Conservation (phyloP, 2,329 filamentous ascomycete species). For the Colletotrichum sp. region DNA sequence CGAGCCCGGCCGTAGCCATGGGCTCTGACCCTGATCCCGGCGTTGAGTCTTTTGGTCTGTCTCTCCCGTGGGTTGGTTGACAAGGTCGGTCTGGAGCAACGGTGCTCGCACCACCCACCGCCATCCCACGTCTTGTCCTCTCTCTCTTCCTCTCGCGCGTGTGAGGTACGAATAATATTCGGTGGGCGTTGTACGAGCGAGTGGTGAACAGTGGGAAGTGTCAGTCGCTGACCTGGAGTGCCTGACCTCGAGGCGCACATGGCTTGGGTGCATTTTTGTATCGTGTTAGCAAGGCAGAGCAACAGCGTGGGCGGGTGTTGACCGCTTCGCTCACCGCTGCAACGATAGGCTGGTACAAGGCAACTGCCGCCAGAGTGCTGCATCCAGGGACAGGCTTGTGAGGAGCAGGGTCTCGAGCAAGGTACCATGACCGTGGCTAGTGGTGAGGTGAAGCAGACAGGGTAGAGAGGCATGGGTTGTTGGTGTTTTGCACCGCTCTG, state of each 20-base stretch:
- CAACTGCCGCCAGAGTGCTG: not conserved
- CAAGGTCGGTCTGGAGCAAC: constrained; percentile 1
- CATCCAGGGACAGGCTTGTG: not conserved
- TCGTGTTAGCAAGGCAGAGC: constrained; percentile 5
- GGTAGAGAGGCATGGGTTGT: not conserved
- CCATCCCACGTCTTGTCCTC: not conserved
- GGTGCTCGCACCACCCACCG: not conserved
- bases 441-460: not conserved
- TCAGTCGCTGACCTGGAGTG: not conserved
- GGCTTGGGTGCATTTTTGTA: not conserved
- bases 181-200: not conserved
- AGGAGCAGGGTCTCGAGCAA: not conserved
- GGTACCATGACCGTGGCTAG: not conserved
- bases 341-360: constrained; percentile 2
- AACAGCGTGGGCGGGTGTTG: not conserved
- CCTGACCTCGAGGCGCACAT: not conserved
- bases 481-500: not conserved
- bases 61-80: not conserved
- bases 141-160: not conserved
- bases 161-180: not conserved
- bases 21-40: constrained; percentile 15
- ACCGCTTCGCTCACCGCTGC: constrained; percentile 16
- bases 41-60: constrained; percentile 9
- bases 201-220: not conserved
- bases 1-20: not conserved